phyloP scores from a whole-genome alignment of 2,329 filamentous ascomycete species.

The Hawksworthiomyces lignivorus region DNA sequence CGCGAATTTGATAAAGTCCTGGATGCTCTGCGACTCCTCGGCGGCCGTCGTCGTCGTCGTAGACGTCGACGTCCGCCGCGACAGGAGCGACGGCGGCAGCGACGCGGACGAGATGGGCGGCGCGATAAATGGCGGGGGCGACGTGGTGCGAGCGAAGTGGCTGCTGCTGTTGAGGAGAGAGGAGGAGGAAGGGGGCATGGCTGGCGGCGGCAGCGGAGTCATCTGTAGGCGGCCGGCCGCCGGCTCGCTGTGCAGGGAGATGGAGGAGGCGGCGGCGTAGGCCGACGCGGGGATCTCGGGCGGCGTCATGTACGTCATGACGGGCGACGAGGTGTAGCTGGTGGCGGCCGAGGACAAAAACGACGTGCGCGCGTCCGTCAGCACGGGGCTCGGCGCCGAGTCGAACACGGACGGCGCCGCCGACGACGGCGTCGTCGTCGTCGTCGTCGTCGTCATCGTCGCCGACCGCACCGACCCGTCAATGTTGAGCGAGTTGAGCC shows the following conservation, averaged over 20 bases:
- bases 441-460: too few species aligned
- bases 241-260: too few species aligned
- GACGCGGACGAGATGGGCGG: neutral
- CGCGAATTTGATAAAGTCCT: constrained; percentile 15
- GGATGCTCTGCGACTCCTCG: constrained; percentile 10
- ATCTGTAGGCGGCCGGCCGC: too few species aligned
- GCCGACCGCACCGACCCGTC: constrained; percentile 10
- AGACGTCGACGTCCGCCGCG: neutral
- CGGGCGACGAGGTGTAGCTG: constrained; percentile 12
- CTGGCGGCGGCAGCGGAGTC: too few species aligned
- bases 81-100: constrained; percentile 2
- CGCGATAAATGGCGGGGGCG: neutral
- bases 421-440: neutral
- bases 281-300: neutral
- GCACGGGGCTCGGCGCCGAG: constrained; percentile 6
- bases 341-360: constrained; percentile 11
- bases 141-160: neutral
- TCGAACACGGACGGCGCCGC: constrained; percentile 6
- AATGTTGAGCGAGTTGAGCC: constrained; percentile 14
- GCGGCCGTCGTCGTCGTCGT: neutral
- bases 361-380: constrained; percentile 11
- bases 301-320: neutral
- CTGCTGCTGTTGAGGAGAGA: neutral
- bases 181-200: too few species aligned
- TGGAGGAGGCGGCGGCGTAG: too few species aligned